Evolutionary conservation across 2,329 filamentous ascomycete genomes (phyloP), one percentile per base, ranked within the genome.

Genomic region (Talaromyces sp.): DNA sequence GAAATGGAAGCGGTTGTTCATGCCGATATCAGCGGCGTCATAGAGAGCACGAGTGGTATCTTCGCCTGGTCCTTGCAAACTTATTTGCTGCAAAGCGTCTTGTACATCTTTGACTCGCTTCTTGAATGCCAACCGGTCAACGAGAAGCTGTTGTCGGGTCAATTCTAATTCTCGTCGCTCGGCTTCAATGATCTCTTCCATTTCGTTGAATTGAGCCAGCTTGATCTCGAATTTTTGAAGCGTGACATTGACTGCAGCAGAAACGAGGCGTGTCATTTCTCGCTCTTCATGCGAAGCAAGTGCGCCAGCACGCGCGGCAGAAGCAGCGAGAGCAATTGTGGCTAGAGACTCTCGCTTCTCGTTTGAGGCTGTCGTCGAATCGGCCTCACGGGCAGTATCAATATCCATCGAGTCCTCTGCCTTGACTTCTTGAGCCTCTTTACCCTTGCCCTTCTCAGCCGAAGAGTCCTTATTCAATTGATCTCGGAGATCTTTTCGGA

Each of bases 281-380:
- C 95, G 89, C 74, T 99, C 94, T 73, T 97, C 93, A 66, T 97
- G 91, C 2, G 93, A 97, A 28, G 93, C 92, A 35, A 99, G 85
- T 3, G 88, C 94, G 7, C 89, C 88, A 1, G 92, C 85, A 61
- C 94, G 89, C 2, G 90, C 91, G 11, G 92, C 92, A 62, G 93
- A 88, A 8, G 92, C 84, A 17, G 90, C 91, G 52, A 99, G 82
- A 1, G 92, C 91, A 58, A 96, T 87, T 31, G 87, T 92, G 6
- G 91, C 85, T 62, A 68, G 75, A 64, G 62, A 78, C 73, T 62
- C 75, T 61, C 80, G 61, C 66, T 78, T 65, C 62, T 72, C 63
- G 61, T 77, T 56, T 66, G 77, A 67, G 80, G 60, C 78, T 63
- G 83, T 79, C 61, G 75, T 74, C 22, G 69, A 63, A 25, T 67